Conservation (phyloP, 129 eudicot genomes). For the Flaveria robusta region DNA sequence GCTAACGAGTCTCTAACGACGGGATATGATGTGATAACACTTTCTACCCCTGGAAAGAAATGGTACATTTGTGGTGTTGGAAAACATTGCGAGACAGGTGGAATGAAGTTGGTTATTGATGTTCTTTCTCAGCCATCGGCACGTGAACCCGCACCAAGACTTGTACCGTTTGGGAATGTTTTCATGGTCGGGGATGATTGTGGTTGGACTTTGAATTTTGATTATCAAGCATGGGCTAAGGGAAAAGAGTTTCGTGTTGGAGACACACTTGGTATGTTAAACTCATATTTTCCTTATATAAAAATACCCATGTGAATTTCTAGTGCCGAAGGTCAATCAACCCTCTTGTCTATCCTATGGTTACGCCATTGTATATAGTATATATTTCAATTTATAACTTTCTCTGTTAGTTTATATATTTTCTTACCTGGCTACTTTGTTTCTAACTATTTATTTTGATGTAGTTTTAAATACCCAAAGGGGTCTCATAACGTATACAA, state of each 20-base stretch:
- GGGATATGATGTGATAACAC: constrained; percentile 39
- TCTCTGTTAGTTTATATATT: no score
- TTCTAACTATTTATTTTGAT: background rate
- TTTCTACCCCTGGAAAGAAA: constrained; percentile 36
- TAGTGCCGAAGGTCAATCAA: no score
- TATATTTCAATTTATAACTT: no score
- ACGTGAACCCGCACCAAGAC: background rate
- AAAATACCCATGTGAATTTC: no score
- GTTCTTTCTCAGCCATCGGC: constrained; percentile 21
- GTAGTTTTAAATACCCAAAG: constrained; percentile 4
- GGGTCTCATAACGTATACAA: constrained; percentile 15
- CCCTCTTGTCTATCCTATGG: no score
- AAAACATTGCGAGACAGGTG: constrained; percentile 34
- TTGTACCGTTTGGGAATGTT: background rate
- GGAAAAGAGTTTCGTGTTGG: constrained; percentile 42
- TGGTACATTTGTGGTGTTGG: constrained; percentile 52
- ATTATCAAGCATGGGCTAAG: constrained; percentile 40
- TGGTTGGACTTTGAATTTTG: constrained; percentile 12
- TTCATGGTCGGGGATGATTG: constrained; percentile 2
- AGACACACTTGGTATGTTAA: constrained; percentile 23
- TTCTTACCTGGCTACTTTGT: background rate
- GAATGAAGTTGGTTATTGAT: constrained; percentile 33
- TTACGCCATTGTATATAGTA: no score
- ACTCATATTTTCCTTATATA: no score
- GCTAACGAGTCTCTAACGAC: constrained; percentile 26